These are phyloP conservation scores for Musa itinerans DNA, from an alignment of 176 grass and related monocot genomes.

Conservation along the genomic window DNA sequence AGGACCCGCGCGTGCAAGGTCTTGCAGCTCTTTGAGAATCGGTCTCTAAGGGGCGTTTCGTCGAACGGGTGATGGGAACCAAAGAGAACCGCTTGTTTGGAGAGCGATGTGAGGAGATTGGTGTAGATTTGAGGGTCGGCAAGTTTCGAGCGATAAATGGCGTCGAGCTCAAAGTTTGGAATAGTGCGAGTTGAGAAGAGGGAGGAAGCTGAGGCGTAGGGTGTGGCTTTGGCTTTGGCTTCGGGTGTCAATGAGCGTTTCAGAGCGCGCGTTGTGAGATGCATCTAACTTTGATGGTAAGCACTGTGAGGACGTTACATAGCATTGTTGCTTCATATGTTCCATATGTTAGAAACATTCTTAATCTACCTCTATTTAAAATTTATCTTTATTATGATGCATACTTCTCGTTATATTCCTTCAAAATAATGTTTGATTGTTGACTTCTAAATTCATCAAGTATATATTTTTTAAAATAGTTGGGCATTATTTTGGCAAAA, in stretches of 20 bases:
- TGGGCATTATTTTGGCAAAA: no score
- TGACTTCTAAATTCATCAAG: no score
- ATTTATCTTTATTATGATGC: no score
- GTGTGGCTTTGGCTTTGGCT: background rate
- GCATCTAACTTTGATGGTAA: background rate
- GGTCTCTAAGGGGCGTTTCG: conserved; percentile 1
- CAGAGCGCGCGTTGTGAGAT: background rate
- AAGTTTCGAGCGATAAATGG: background rate
- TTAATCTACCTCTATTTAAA: no score
- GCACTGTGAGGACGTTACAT: no score
- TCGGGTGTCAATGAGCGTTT: background rate
- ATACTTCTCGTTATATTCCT: no score
- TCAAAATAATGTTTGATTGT: no score
- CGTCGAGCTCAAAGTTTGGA: background rate
- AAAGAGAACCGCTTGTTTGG: conserved; percentile 9
- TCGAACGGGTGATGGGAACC: conserved; percentile 29
- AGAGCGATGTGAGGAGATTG: conserved; percentile 26
- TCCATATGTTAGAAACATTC: no score
- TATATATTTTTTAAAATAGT: no score
- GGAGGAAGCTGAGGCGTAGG: no score
- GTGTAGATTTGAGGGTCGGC: conserved; percentile 11
- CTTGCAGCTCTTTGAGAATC: conserved; percentile 25
- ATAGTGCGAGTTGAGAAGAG: background rate
- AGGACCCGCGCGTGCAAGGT: conserved; percentile 28
- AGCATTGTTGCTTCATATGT: no score